These are phyloP conservation scores for Scenedesmus sp. DNA, from an alignment of 163 green algal species.

Conservation along the genomic window DNA sequence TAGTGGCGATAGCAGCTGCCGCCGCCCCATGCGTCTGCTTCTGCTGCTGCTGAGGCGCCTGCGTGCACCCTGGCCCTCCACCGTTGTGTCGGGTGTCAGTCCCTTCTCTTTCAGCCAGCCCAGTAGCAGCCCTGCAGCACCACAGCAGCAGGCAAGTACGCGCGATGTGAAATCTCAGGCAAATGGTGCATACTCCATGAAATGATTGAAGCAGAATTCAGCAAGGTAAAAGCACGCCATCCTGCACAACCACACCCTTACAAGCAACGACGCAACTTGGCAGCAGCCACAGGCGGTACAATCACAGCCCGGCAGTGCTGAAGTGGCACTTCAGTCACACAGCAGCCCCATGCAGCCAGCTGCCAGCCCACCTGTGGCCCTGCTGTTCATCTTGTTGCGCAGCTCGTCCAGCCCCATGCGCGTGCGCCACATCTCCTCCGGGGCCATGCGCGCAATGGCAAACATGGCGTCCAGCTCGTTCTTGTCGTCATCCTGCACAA, in stretches of 20 bases:
- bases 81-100: slow-evolving; percentile 12
- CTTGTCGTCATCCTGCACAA: slow-evolving; percentile 35
- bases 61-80: background rate
- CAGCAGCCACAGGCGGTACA: background rate
- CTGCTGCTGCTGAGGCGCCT: slow-evolving; percentile 21
- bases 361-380: background rate
- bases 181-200: too few relatives aligned
- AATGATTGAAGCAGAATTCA: too few relatives aligned
- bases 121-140: slow-evolving; percentile 2
- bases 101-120: slow-evolving; percentile 55
- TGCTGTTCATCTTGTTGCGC: slow-evolving; percentile 44
- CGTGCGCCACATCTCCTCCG: slow-evolving; percentile 55
- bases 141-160: background rate
- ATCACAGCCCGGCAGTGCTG: background rate
- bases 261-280: background rate
- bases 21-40: background rate
- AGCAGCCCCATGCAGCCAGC: background rate
- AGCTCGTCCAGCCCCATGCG: slow-evolving; percentile 34
- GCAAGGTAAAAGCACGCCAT: too few relatives aligned
- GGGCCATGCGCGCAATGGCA: background rate
- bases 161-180: background rate
- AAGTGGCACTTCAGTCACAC: too few relatives aligned
- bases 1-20: slow-evolving; percentile 41
- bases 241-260: too few relatives aligned
- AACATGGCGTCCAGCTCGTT: slow-evolving; percentile 59